Evolutionary conservation across 176 grass and related monocot genomes (phyloP).

Genomic region (Puccinellia tenuiflora): DNA sequence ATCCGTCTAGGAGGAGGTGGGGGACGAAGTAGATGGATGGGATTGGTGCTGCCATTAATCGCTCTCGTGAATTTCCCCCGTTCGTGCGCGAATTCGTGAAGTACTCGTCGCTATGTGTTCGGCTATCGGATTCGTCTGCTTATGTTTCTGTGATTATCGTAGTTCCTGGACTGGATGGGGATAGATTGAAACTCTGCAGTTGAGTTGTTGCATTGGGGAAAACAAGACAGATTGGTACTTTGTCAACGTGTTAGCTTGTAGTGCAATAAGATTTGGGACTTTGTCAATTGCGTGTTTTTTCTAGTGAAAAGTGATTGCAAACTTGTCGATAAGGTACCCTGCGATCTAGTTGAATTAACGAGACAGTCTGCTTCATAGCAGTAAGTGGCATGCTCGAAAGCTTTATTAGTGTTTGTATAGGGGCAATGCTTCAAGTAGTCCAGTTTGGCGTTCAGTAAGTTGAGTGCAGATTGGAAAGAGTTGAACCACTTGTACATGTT

Average conservation of each 20-base stretch:
- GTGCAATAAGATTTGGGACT: not conserved
- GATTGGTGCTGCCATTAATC: not conserved
- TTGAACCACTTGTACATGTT: not conserved
- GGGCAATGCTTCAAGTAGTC: not conserved
- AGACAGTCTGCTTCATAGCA: not conserved
- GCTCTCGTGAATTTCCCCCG: not conserved
- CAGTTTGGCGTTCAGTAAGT: not conserved
- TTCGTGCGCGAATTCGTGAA: not conserved
- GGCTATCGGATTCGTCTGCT: not conserved
- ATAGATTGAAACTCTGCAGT: not conserved
- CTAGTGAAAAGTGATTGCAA: not conserved
- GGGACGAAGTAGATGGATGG: not conserved
- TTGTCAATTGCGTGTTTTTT: not conserved
- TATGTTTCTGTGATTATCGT: not conserved
- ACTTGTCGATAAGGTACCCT: not conserved
- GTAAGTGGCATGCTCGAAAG: not conserved
- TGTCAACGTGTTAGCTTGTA: not conserved
- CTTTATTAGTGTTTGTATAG: not conserved
- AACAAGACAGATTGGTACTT: not conserved
- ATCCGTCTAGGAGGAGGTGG: not conserved
- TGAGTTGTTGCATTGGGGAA: not conserved
- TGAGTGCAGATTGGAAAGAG: not conserved
- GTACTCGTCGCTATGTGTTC: not conserved
- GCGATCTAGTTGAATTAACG: not conserved
- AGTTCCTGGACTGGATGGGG: not conserved